Base-by-base conservation (phyloP, 805 yeast species). In the Myxozyma monticola region DNA sequence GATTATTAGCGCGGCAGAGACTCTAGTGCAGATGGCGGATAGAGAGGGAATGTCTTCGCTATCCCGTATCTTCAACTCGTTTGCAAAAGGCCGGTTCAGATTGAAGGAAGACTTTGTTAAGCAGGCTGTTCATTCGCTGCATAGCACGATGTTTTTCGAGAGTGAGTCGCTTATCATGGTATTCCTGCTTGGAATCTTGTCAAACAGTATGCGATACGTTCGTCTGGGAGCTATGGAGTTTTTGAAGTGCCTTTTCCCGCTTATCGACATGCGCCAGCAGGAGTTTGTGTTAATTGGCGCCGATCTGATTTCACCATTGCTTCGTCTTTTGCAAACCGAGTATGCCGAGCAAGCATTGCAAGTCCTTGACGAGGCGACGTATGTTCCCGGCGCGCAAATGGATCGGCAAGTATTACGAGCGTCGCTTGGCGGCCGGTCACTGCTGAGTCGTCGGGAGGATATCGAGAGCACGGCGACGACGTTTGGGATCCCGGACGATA, bases 211-310 rank as follows among this genome's bases (percentile, higher is more conserved):
- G 1, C 72, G 76, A 0, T 89, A 96, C 95, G 81, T 95, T 1
- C 85, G 87, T 58, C 63, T 76, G 9, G 96, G 91, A 65, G 80
- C 93, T 0, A 75, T 95, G 80, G 84, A 80, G 44, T 68, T 89
- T 1, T 74, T 93, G 57, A 83, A 84, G 60, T 78, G 81, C 41
- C 66, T 93, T 6, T 77, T 95, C 55, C 90, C 96, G 1, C 73
- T 79, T 51, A 83, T 89, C 14, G 90, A 93, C 62, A 71, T 90
- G 45, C 81, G 80, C 38, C 71, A 84, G 31, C 87, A 84, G 17
- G 95, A 85, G 61, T 89, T 89, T 64, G 76, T 79, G 25, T 95
- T 96, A 1, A 84, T 88, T 33, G 99, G 99, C 3, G 98, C 99
- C 0, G 99, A 93, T 64, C 71, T 93, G 45, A 87, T 93, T 4